Evolutionary conservation across 2,329 filamentous ascomycete species (phyloP).

Genomic region (Sphaerulina populicola): DNA sequence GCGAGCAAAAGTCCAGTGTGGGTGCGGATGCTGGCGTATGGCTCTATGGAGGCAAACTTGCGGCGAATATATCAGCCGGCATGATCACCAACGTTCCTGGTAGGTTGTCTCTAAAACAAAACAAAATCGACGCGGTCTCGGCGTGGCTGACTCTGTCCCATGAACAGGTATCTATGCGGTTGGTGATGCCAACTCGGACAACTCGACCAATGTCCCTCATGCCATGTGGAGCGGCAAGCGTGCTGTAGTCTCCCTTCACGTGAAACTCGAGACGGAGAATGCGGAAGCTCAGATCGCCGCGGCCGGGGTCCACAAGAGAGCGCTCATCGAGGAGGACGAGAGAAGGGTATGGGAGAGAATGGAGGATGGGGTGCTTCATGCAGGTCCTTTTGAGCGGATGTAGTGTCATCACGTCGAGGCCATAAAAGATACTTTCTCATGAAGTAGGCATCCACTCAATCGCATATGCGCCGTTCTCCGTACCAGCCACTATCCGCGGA

Average conservation of each 20-base stretch:
- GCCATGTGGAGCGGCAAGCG: constrained; percentile 11
- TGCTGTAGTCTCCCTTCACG: constrained; percentile 3
- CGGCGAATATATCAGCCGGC: not conserved
- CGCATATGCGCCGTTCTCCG: not conserved
- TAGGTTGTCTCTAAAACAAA: not conserved
- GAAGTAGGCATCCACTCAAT: not conserved
- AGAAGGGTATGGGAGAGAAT: constrained; percentile 4
- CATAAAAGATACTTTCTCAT: not conserved
- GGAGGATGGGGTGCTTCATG: constrained; percentile 8
- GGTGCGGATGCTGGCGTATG: constrained; percentile 6
- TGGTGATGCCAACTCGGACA: constrained; percentile 4
- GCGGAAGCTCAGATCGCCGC: constrained; percentile 1
- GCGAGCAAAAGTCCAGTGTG: constrained; percentile 6
- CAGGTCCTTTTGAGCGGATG: constrained; percentile 4
- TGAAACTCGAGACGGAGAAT: constrained; percentile 8
- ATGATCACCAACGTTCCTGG: constrained; percentile 11
- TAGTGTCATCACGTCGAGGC: no score
- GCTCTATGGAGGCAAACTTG: constrained; percentile 2
- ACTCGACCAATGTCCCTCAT: constrained; percentile 9
- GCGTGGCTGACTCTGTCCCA: not conserved
- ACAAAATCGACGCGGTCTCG: no score
- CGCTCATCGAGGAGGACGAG: constrained; percentile 1
- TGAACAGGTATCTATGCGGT: constrained; percentile 6
- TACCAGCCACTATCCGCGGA: not conserved
- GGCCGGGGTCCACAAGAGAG: constrained; percentile 3